A percentile compares a stretch with the other conserved stretches of the same genome.
These are phyloP conservation scores for Jacaranda copaia DNA, from an alignment of 257 asterid genomes.

Conservation along the genomic window DNA sequence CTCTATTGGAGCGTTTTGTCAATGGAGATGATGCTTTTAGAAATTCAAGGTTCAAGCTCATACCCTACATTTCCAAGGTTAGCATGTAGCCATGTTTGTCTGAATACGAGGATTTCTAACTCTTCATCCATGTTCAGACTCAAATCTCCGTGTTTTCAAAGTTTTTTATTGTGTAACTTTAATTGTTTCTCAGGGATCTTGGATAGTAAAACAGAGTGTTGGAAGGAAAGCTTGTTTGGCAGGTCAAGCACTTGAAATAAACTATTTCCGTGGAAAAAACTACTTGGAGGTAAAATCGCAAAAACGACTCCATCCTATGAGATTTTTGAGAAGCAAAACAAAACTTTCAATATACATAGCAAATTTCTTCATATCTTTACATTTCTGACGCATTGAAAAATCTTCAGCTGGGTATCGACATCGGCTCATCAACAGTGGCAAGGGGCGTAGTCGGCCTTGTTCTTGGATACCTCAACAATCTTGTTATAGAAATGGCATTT, in stretches of 20 bases:
- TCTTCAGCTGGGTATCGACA: slow-evolving; percentile 76
- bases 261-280: slow-evolving; percentile 84
- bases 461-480: slow-evolving; percentile 89
- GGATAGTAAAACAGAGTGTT: slow-evolving; percentile 97
- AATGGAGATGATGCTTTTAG: slow-evolving; percentile 85
- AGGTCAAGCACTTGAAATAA: slow-evolving; percentile 85
- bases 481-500: slow-evolving; percentile 93
- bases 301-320: background rate
- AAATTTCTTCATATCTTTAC: background rate
- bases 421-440: slow-evolving; percentile 91
- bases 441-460: slow-evolving; percentile 90
- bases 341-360: no score
- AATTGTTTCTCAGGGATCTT: slow-evolving; percentile 74
- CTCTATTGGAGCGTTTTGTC: slow-evolving; percentile 74
- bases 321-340: background rate
- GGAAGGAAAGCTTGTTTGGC: slow-evolving; percentile 87
- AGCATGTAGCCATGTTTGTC: background rate
- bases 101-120: background rate
- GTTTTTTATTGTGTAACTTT: background rate
- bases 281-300: slow-evolving; percentile 81
- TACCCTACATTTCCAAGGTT: slow-evolving; percentile 84
- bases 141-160: background rate
- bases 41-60: slow-evolving; percentile 88
- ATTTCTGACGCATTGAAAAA: background rate
- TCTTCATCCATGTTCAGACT: background rate